phyloP scores from a whole-genome alignment of 345 rosid species.

The Boechera divaricarpa region DNA sequence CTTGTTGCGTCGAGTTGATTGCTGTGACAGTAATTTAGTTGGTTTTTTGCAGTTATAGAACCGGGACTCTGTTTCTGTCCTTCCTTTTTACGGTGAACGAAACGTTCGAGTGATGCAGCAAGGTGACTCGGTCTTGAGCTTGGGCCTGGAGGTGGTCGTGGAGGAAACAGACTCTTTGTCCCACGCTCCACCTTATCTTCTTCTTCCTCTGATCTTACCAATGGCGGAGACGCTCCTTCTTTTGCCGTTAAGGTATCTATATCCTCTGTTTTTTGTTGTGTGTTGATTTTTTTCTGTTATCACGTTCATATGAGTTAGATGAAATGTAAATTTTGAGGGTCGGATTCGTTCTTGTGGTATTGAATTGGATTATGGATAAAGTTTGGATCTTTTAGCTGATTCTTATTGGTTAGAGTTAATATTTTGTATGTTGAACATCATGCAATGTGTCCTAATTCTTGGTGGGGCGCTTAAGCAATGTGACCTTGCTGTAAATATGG shows the following conservation, averaged over 20 bases:
- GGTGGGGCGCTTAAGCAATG: constrained; percentile 65
- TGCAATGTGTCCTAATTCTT: constrained; percentile 80
- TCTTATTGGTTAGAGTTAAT: background rate
- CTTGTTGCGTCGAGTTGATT: background rate
- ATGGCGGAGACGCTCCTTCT: constrained; percentile 34
- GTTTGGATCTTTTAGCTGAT: constrained; percentile 25
- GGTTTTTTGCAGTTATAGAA: background rate
- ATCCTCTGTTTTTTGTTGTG: background rate
- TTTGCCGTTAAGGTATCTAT: constrained; percentile 38
- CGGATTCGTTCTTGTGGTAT: constrained; percentile 11
- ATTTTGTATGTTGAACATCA: constrained; percentile 5
- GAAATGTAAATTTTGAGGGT: background rate
- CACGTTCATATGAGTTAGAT: background rate
- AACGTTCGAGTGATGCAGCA: constrained; percentile 38
- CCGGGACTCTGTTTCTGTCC: background rate
- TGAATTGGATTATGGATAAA: constrained; percentile 18
- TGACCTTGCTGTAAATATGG: constrained; percentile 82
- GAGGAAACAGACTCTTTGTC: constrained; percentile 39
- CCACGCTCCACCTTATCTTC: constrained; percentile 36
- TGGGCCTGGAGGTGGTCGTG: constrained; percentile 50
- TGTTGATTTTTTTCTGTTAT: background rate
- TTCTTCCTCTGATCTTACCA: constrained; percentile 27
- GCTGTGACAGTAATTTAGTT: constrained; percentile 1
- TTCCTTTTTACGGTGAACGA: background rate
- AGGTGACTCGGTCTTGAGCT: constrained; percentile 42